Base-by-base conservation (phyloP, 371 early-diverging fungal species). In the Nematocida sp. region DNA sequence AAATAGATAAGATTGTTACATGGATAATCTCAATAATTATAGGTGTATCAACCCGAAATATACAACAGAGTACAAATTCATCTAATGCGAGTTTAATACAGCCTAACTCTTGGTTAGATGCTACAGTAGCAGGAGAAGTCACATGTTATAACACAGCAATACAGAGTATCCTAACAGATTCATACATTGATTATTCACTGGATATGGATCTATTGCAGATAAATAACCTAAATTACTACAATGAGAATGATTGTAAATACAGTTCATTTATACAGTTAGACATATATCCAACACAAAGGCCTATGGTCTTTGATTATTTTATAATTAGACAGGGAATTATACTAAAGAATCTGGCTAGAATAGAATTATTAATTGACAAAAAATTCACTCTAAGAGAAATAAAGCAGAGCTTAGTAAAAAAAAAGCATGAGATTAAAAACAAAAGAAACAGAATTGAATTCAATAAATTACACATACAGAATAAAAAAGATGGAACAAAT, bases 131-230 rank as follows among this genome's bases (percentile, higher is more conserved):
- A 7, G 4, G 58, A 58, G 23, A 11, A n/a, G 27, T 58, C 9
- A 7, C 2, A 23, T 58, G 58, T 23, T 23, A 11, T n/a, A 27
- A 11, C 9, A n/a, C 7, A 9, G 23, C 25, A 58, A 58, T 58
- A 9, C 9, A 27, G 1, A 23, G 1, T n/a, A 6, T 58, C 0
- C 23, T 58, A 9, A 23, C 9, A 27, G 58, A 58, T 2, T n/a
- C 58, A 11, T 9, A 58, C 2, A 23, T 58, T n/a, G 58, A 58
- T 27, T 58, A 58, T 3, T n/a, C 23, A 9, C 9, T 58, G 58
- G 58, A 58, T 58, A 7, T 58, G 9, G 23, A 58, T 58, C 23
- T 58, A 9, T 9, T 58, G 58, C 58, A 58, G 58, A 58, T 58
- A 58, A 9, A n/a, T 23, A 23, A 58, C 25, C 7, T 23, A 9